Base-by-base conservation (phyloP, 805 yeast genomes). In the Wickerhamiella sorbophila region DNA sequence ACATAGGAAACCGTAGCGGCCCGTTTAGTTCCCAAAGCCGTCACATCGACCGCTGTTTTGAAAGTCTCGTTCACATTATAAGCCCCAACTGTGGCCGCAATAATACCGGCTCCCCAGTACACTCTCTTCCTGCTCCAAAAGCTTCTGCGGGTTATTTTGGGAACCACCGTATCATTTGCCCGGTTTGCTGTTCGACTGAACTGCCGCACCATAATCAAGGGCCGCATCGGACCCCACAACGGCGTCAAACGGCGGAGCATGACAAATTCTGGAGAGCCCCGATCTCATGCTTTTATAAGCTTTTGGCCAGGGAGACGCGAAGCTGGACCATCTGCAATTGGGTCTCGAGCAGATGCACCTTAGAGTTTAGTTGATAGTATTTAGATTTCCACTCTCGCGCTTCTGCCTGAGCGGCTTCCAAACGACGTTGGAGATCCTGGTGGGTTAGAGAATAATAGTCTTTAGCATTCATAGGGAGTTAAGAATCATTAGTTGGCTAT, bases 1-100 rank as follows among this genome's bases (percentile, higher is more conserved):
- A 54, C 49, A 10, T 44, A 33, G 10, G 47, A 48, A 1, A 60
- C 63, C 4, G 61, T 54, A 6, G 53, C 41, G 21, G 54, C 41
- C 26, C 65, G 53, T 38, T 52, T 52, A 6, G 44, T 24, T 1
- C 58, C 62, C 31, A 50, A 51, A 42, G 49, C 22, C 36, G 51
- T 31, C 44, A 51, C 48, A 18, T 43, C 47, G 10, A 50, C 47
- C 6, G 52, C 53, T 16, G 45, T 45, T 6, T 50, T 48, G n/a
- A 54, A 46, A 2, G 52, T 40, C 5, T 46, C 52, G 32, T 50
- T 53, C 4, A 49, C 44, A 5, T 38, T 33, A 39, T 56, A 57
- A 4, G 50, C 21, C n/a, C 38, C 44, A 8, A 31, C 44, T 2
- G 33, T 38, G n/a, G 33, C 37, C 6, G 29, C 29, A 12, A 24